Percentiles rank a stretch among this genome's conserved stretches.
These are phyloP conservation scores for Aspergillus versicolor DNA, from an alignment of 2,329 filamentous ascomycete genomes.

Conservation along the genomic window DNA sequence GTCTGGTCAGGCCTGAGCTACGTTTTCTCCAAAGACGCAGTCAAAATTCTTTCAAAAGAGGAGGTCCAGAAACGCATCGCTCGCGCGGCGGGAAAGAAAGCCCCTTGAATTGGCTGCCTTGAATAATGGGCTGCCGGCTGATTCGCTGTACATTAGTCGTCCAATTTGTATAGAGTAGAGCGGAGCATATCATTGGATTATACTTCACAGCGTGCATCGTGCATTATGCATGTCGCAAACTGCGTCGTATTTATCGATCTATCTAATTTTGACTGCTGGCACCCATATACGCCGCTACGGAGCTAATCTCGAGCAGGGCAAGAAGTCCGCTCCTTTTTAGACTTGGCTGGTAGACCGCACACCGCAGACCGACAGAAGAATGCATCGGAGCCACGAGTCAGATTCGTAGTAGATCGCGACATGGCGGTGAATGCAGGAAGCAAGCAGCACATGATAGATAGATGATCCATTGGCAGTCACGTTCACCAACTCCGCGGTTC, in stretches of 20 bases:
- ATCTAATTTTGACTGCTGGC: neutral
- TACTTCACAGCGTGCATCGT: neutral
- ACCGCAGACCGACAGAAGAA: too few relatives aligned
- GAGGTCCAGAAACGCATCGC: slow-evolving; percentile 39
- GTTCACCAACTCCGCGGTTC: too few relatives aligned
- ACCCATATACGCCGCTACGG: neutral
- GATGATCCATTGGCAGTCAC: too few relatives aligned
- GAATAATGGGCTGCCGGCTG: neutral
- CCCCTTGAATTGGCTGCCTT: neutral
- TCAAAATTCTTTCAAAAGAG: slow-evolving; percentile 70
- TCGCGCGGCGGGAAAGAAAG: slow-evolving; percentile 28
- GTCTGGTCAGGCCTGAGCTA: slow-evolving; percentile 94
- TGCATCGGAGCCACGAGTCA: too few relatives aligned
- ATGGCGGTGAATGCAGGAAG: too few relatives aligned
- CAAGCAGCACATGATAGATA: too few relatives aligned
- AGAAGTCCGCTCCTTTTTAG: too few relatives aligned
- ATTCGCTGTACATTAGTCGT: neutral
- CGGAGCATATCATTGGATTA: too few relatives aligned
- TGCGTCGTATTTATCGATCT: neutral
- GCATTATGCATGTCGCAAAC: neutral
- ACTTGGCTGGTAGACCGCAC: too few relatives aligned
- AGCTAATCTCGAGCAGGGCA: too few relatives aligned
- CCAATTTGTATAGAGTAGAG: too few relatives aligned
- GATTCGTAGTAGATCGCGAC: too few relatives aligned
- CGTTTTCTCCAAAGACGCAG: slow-evolving; percentile 83